Evolutionary conservation across 768 basidiomycete species (phyloP), one percentile per base, ranked within the genome.

Genomic region (Leccinum sublutescens): DNA sequence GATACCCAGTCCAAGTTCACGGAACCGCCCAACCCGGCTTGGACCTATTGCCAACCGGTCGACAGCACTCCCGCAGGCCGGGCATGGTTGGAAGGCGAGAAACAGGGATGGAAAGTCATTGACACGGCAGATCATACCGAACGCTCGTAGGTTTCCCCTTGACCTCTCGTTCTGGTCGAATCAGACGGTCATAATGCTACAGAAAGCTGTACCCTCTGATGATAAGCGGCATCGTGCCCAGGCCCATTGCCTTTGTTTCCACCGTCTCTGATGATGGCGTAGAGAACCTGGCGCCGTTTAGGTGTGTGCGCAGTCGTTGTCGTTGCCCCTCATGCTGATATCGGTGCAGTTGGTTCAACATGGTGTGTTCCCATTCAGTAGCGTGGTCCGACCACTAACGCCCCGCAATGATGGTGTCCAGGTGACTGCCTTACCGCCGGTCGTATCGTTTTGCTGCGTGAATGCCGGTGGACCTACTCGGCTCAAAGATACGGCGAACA

Each of bases 201-300:
- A 76, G 72, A 12, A 34, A 58, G 36, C 53, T 77, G 15, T 76
- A 79, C 64, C 65, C 56, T 40, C 59, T 77, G 23, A 60, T 79
- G 69, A 72, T 74, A 25, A 72, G 74, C 52, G 77, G 77, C 10
- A 66, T 80, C 50, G 68, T 73, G 1, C 80, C 81, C 0, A 68
- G 80, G n/a, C 81, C 80, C 8, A 76, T 81, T 33, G 79, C 77
- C 2, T 78, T 80, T 56, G 72, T 79, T 9, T 78, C 78, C 19
- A 73, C 75, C 27, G 55, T 78, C 52, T 66, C 68, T 3, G 61
- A 66, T 4, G 60, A 71, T 2, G 79, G 78, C 7, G 50, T 67
- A 0, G 68, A 68, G 47, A 81, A 80, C 58, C 68, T 81, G n/a
- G 76, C 78, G 0, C 76, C 79, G 2, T 79, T 79, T 55, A 79